Base-by-base conservation (phyloP, 2,329 filamentous ascomycete species). In the Penicillium sp. region DNA sequence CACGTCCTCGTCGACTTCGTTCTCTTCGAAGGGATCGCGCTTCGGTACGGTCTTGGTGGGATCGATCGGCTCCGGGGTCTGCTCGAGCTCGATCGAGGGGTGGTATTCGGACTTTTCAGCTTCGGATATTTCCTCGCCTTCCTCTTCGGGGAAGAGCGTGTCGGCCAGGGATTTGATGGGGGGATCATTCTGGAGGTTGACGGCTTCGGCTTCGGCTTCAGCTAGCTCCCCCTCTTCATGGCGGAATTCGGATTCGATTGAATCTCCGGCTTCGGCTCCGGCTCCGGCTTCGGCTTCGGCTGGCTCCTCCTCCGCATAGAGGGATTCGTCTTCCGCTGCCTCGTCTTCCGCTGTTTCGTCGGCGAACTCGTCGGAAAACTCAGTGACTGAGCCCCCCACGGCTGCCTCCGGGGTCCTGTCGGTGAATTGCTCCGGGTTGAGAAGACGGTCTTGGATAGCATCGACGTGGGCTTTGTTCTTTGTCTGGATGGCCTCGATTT, bases 401-500 rank as follows among this genome's bases (percentile, higher is more conserved):
- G 21, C 53, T 19, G 64, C 63, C 23, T 70, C 66, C 13, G 68
- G 55, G 13, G 60, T 58, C 39, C 19, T 29, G 23, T 55, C 23
- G 10, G 56, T 29, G 6, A 52, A 44, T 47, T 55, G 66, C 15
- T 67, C 62, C 10, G 74, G 68, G 50, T 77, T 72, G 31, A 79
- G 63, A 4, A 79, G 64, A n/a, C 73, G 68, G 25, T 71, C 81
- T 72, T 96, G 89, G 64, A 90, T 90, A 13, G 83, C 83, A 48
- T 89, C 86, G 23, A 92, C 82, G 35, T 84, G 83, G 19, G 80
- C 83, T 61, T 85, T 84, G 57, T 84, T 86, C 15, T 81, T 81
- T 23, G 80, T 83, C 71, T 97, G 93, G n/a, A 94, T 89, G 13
- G 77, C 74, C 19, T 88, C 78, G 61, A 96, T 90, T 53, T 91